phyloP scores from a whole-genome alignment of 192 early-diverging fungal species.

The Gonapodya prolifera region DNA sequence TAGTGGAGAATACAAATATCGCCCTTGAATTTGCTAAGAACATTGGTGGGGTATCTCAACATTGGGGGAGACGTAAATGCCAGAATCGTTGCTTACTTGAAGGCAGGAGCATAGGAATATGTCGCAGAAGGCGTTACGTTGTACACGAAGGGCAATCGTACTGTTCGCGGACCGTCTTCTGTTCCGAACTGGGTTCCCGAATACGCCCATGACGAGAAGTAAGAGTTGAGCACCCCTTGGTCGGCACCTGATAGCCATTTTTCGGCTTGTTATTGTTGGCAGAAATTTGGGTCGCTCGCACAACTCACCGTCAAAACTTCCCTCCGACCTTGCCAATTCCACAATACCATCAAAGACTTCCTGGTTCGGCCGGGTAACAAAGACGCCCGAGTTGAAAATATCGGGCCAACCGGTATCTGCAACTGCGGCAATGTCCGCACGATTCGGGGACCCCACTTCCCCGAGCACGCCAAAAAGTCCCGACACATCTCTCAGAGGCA shows the following conservation, averaged over 20 bases:
- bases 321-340: conserved; percentile 32
- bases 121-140: conserved; percentile 74
- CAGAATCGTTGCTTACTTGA: background rate
- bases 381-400: conserved; percentile 93
- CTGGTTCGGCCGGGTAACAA: conserved; percentile 51
- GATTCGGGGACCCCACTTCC: background rate
- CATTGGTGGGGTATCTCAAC: background rate
- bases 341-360: conserved; percentile 37
- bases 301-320: conserved; percentile 70
- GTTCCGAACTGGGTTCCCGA: background rate
- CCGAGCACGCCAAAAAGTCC: conserved; percentile 56
- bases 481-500: conserved; percentile 70
- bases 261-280: background rate
- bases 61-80: background rate
- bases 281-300: background rate
- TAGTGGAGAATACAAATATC: background rate
- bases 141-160: conserved; percentile 75
- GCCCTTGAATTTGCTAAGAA: background rate
- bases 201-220: conserved; percentile 65
- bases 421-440: conserved; percentile 55
- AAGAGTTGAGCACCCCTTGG: conserved; percentile 85
- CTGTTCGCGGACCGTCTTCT: conserved; percentile 20
- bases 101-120: conserved; percentile 43
- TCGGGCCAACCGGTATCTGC: conserved; percentile 96
- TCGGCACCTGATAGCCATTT: conserved; percentile 53